Percentiles rank a stretch among this genome's conserved stretches.
Evolutionary conservation across 2,329 filamentous ascomycete genomes (phyloP).

Genomic region (Colletotrichum tropicale): DNA sequence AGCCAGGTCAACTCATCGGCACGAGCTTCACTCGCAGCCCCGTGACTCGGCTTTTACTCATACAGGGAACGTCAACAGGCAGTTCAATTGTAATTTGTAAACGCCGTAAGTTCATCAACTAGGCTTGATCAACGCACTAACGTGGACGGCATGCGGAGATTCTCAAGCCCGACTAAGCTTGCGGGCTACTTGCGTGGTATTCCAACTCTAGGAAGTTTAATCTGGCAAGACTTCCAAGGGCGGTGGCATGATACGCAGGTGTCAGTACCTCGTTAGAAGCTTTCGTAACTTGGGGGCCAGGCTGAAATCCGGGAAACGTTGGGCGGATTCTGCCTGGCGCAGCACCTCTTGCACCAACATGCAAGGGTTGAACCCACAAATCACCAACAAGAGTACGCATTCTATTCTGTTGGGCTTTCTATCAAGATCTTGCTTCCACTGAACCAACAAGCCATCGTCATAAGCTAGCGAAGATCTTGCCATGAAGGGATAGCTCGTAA

Average conservation of each 20-base stretch:
- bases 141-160: not conserved
- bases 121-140: not conserved
- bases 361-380: not conserved
- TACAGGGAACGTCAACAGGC: not conserved
- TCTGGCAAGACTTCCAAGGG: not conserved
- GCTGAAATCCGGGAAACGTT: not conserved
- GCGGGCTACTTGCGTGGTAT: not conserved
- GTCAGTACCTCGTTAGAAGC: not conserved
- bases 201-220: not conserved
- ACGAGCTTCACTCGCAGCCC: conserved; percentile 31
- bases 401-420: not conserved
- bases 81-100: not conserved
- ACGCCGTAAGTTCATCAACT: not conserved
- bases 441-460: not conserved
- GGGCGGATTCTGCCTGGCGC: not conserved
- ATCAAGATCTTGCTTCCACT: not conserved
- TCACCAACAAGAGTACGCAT: not conserved
- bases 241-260: not conserved
- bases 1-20: not conserved
- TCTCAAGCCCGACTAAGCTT: not conserved
- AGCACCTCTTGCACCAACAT: not conserved
- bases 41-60: not conserved
- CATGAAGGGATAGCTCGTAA: not conserved
- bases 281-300: not conserved
- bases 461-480: not conserved